Conservation (phyloP, 306 rosid species). For the Mucuna pruriens region DNA sequence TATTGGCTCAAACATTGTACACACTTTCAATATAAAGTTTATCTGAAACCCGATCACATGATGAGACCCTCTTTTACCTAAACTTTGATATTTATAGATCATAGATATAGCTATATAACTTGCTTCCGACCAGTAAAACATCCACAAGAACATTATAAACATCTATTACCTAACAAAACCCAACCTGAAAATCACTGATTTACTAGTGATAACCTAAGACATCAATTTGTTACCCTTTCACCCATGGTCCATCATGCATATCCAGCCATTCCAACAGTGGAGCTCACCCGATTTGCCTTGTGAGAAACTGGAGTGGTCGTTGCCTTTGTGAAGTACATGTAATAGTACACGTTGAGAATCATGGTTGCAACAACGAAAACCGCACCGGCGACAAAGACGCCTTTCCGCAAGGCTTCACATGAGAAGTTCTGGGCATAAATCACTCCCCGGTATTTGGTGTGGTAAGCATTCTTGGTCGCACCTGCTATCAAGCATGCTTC, state of each 20-base stretch:
- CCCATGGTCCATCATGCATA: conserved; percentile 46
- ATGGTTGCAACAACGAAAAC: conserved; percentile 86
- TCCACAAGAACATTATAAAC: conserved; percentile 15
- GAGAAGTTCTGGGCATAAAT: conserved; percentile 83
- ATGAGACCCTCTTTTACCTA: conserved; percentile 7
- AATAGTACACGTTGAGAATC: conserved; percentile 88
- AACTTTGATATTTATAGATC: conserved; percentile 21
- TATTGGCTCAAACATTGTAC: background rate
- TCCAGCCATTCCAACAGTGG: conserved; percentile 87
- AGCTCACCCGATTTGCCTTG: conserved; percentile 69
- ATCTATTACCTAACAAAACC: conserved; percentile 27
- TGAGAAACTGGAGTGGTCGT: conserved; percentile 60
- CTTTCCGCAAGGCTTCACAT: conserved; percentile 88
- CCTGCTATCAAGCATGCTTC: conserved; percentile 94
- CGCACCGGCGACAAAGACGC: conserved; percentile 83
- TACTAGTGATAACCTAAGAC: conserved; percentile 18
- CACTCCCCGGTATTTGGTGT: conserved; percentile 80
- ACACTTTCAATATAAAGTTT: background rate
- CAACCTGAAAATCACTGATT: conserved; percentile 14
- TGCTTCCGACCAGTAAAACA: conserved; percentile 22
- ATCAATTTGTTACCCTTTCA: conserved; percentile 40
- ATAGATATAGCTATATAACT: conserved; percentile 30
- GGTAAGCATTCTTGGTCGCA: conserved; percentile 90
- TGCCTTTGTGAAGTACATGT: conserved; percentile 94
- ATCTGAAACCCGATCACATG: conserved; percentile 4